phyloP scores from a whole-genome alignment of 345 rosid species.

The Diplotaxis tenuifolia region DNA sequence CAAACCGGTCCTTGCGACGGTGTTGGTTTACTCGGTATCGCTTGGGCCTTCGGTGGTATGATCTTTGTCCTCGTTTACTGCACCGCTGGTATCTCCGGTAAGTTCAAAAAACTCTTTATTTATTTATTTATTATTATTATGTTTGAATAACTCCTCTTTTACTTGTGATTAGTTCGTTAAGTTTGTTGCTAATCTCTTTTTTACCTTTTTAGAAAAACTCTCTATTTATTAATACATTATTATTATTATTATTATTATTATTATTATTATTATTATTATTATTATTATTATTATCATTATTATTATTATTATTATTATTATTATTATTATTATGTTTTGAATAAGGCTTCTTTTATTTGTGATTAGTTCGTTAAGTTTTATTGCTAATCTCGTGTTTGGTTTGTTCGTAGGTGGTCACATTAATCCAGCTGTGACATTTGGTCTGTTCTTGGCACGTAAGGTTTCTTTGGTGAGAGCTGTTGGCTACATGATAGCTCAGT shows the following conservation, averaged over 20 bases:
- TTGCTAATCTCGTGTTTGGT: not conserved
- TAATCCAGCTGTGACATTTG: constrained; percentile 92
- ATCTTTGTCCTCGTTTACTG: constrained; percentile 54
- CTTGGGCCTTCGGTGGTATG: constrained; percentile 96
- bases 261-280: too few species aligned
- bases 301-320: too few species aligned
- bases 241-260: too few species aligned
- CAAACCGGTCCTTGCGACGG: constrained; percentile 65
- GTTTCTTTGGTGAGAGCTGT: constrained; percentile 72
- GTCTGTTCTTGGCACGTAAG: constrained; percentile 73
- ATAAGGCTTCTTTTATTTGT: too few species aligned
- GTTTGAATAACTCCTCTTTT: not conserved
- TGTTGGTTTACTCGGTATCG: constrained; percentile 85
- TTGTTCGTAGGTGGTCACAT: constrained; percentile 64
- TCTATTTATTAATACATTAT: too few species aligned
- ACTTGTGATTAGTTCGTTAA: not conserved
- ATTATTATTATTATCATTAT: too few species aligned
- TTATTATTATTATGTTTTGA: too few species aligned
- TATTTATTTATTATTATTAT: too few species aligned
- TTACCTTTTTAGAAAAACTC: too few species aligned
- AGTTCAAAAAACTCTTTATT: not conserved
- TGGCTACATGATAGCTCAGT: constrained; percentile 75
- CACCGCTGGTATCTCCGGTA: constrained; percentile 91
- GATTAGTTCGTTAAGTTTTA: not conserved
- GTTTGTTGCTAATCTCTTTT: too few species aligned